Conservation (phyloP, 2,329 filamentous ascomycete species). For the Magnaporthiopsis incrustans region DNA sequence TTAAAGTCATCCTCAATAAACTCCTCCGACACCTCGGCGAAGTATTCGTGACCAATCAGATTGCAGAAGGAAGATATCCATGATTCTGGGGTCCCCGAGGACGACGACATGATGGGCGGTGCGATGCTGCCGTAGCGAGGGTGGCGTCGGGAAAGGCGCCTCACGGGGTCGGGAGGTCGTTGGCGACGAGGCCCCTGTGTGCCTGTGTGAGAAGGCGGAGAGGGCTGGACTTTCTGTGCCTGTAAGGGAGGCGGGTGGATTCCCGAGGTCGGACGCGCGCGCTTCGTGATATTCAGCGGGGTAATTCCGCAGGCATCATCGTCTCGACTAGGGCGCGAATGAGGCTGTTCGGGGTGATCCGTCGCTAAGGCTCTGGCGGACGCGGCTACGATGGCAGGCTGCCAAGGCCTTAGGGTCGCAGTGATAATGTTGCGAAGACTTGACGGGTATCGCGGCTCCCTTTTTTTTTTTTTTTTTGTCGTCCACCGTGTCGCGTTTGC, state of each 20-base stretch:
- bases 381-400: not conserved
- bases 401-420: not conserved
- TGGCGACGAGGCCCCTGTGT: not conserved
- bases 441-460: not conserved
- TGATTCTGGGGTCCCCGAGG: conserved; percentile 64
- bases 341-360: not conserved
- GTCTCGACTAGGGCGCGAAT: not conserved
- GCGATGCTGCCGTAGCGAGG: not conserved
- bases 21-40: conserved; percentile 96
- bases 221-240: not conserved
- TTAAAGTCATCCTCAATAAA: conserved; percentile 99
- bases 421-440: not conserved
- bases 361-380: not conserved
- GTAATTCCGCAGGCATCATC: conserved; percentile 8
- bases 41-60: conserved; percentile 93
- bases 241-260: not conserved
- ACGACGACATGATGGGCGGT: conserved; percentile 44
- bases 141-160: not conserved
- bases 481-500: not conserved
- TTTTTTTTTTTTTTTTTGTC: not conserved
- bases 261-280: conserved; percentile 5
- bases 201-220: not conserved
- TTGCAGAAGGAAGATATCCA: conserved; percentile 99
- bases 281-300: conserved; percentile 8
- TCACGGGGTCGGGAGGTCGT: not conserved